Evolutionary conservation across 768 basidiomycete species (phyloP).

Genomic region (Hericium erinaceus): DNA sequence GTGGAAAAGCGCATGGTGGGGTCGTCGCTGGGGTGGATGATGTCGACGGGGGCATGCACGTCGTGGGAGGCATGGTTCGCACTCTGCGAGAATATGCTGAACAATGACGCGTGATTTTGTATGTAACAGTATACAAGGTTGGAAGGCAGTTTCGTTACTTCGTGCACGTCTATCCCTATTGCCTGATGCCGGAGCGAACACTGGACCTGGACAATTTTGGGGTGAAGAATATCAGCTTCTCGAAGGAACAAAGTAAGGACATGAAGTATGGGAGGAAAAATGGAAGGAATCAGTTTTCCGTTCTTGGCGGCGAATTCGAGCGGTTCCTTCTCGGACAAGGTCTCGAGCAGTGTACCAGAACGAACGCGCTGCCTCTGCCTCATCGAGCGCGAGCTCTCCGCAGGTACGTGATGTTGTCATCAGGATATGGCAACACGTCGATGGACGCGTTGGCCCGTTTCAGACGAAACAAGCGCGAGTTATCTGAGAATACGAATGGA

Average conservation of each 20-base stretch:
- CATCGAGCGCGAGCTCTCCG: background rate
- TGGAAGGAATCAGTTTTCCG: conserved; percentile 42
- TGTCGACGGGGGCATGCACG: no score
- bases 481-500: no score
- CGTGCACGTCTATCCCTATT: no score
- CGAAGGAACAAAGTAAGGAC: background rate
- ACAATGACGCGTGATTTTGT: no score
- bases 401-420: background rate
- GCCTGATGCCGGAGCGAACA: no score
- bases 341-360: conserved; percentile 32
- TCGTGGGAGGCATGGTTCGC: no score
- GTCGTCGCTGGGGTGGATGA: no score
- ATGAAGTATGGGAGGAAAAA: background rate
- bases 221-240: background rate
- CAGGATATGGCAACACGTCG: background rate
- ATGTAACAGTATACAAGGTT: no score
- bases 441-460: background rate
- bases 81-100: no score
- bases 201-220: background rate
- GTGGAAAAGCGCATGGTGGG: no score
- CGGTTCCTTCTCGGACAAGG: conserved; percentile 32
- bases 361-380: conserved; percentile 4
- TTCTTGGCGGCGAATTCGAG: conserved; percentile 36
- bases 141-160: no score
- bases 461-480: no score